These are phyloP conservation scores for Sporothrix luriei DNA, from an alignment of 2,329 filamentous ascomycete genomes.

Conservation along the genomic window DNA sequence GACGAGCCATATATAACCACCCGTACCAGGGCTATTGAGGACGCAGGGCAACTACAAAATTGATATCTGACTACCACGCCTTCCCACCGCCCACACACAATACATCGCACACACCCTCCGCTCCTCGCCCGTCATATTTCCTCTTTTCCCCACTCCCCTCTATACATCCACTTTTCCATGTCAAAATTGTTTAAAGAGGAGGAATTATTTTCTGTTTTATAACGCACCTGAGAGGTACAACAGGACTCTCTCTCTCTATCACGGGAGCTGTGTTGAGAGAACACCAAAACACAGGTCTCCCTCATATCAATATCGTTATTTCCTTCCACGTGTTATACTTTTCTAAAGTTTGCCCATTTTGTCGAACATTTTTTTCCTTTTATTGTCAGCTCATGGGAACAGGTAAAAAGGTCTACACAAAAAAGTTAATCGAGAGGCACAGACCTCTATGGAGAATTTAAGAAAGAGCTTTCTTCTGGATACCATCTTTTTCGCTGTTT, in stretches of 20 bases:
- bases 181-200: background rate
- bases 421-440: background rate
- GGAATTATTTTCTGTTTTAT: background rate
- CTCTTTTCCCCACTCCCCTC: background rate
- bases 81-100: background rate
- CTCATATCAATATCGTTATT: background rate
- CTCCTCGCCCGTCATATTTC: background rate
- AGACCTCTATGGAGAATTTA: background rate
- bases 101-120: background rate
- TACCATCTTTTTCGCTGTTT: background rate
- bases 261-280: background rate
- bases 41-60: conserved; percentile 2
- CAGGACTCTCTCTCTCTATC: background rate
- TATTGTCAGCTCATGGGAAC: background rate
- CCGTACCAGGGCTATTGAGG: background rate
- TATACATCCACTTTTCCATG: background rate
- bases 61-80: background rate
- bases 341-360: background rate
- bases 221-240: conserved; percentile 10
- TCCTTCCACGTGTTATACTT: no score
- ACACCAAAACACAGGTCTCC: background rate
- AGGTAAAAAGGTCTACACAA: background rate
- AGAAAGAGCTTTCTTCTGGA: conserved; percentile 7
- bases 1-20: background rate
- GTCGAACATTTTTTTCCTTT: no score